These are phyloP conservation scores for Oxyria digyna DNA, from an alignment of 148 eudicot species.

Conservation along the genomic window DNA sequence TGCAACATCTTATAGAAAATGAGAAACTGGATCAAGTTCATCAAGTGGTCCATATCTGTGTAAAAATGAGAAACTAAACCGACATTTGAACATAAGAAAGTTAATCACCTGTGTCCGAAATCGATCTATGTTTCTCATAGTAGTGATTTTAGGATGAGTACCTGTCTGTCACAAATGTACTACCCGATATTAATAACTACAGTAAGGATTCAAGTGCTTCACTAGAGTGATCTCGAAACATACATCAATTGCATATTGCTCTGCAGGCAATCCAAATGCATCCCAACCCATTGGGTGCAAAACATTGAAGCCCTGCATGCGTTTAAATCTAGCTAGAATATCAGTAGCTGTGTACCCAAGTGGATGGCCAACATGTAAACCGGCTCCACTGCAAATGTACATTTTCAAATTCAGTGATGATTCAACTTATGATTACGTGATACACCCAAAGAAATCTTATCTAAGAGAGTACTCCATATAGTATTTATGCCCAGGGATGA, in stretches of 20 bases:
- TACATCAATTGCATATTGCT: slow-evolving; percentile 97
- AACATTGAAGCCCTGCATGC: slow-evolving; percentile 97
- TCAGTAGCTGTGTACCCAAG: slow-evolving; percentile 98
- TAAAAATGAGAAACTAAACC: background rate
- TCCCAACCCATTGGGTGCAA: slow-evolving; percentile 99
- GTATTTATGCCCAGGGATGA: background rate
- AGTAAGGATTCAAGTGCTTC: background rate
- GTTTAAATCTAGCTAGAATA: slow-evolving; percentile 89
- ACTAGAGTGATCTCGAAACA: slow-evolving; percentile 8
- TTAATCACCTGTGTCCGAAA: slow-evolving; percentile 65
- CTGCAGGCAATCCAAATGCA: slow-evolving; percentile 98
- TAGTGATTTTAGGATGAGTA: slow-evolving; percentile 89
- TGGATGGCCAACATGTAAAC: slow-evolving; percentile 98
- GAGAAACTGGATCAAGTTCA: background rate
- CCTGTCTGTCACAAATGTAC: slow-evolving; percentile 65
- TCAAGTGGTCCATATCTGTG: too few relatives aligned
- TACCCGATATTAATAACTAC: background rate
- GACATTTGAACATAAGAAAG: background rate
- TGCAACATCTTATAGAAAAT: background rate
- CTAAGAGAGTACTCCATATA: background rate
- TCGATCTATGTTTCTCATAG: slow-evolving; percentile 65
- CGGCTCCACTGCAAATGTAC: slow-evolving; percentile 76
- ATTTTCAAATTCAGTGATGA: slow-evolving; percentile 4
- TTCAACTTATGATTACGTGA: background rate
- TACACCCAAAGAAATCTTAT: background rate